A percentile compares a stretch with the other conserved stretches of the same genome.
These are phyloP conservation scores for Chionographis japonica DNA, from an alignment of 106 monocot species.

Conservation along the genomic window DNA sequence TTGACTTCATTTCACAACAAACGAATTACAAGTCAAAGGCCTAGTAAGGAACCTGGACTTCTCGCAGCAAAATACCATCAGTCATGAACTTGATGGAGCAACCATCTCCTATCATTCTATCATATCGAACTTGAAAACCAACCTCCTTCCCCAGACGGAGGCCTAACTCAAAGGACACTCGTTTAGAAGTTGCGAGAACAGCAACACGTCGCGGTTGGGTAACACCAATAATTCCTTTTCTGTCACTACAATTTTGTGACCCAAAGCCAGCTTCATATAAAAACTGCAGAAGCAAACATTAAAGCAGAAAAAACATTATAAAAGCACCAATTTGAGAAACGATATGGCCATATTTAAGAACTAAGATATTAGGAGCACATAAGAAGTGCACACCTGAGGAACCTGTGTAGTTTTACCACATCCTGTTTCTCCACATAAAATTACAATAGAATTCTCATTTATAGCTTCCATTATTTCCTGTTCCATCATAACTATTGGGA, in stretches of 20 bases:
- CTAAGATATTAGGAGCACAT: background rate
- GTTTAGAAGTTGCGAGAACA: constrained; percentile 87
- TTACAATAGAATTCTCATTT: constrained; percentile 72
- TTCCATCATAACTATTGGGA: constrained; percentile 96
- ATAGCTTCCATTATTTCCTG: constrained; percentile 99
- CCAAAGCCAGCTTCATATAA: constrained; percentile 98
- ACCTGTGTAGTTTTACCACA: constrained; percentile 99
- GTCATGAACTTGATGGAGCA: constrained; percentile 99
- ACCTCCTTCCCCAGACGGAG: constrained; percentile 73
- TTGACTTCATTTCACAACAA: background rate
- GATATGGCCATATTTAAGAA: background rate
- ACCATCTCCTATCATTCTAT: constrained; percentile 66
- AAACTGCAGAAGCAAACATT: constrained; percentile 52
- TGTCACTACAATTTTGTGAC: constrained; percentile 31
- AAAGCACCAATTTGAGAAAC: background rate
- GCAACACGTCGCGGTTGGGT: constrained; percentile 95
- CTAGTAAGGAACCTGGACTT: constrained; percentile 62
- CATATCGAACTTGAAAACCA: constrained; percentile 98
- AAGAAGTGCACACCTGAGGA: constrained; percentile 63
- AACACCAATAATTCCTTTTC: constrained; percentile 81
- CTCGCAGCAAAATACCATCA: constrained; percentile 97
- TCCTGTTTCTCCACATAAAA: constrained; percentile 98
- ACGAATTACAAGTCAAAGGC: no score
- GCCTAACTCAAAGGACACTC: constrained; percentile 84
- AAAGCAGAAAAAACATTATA: background rate